A percentile compares a stretch with the other conserved stretches of the same genome.
Conservation (phyloP, 1,139 yeast species). For the Nakaseomyces bracarensis region DNA sequence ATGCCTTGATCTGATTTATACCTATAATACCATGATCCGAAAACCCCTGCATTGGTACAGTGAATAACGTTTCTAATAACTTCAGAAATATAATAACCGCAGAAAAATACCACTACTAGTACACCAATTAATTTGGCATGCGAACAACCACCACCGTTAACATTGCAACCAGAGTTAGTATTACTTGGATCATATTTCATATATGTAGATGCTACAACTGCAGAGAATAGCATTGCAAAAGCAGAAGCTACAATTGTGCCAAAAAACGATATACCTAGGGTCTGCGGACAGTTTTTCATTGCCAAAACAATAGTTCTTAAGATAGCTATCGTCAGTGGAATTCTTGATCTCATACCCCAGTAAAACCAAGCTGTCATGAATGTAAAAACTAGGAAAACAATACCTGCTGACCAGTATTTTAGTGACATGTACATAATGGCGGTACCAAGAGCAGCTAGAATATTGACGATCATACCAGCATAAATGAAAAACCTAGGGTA, state of each 20-base stretch:
- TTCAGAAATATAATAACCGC: slow-evolving; percentile 80
- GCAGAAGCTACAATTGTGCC: slow-evolving; percentile 62
- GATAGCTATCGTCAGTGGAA: slow-evolving; percentile 67
- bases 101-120: slow-evolving; percentile 63
- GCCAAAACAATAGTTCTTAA: slow-evolving; percentile 68
- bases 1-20: slow-evolving; percentile 70
- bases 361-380: slow-evolving; percentile 60
- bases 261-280: slow-evolving; percentile 51
- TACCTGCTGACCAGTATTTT: slow-evolving; percentile 68
- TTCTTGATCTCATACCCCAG: slow-evolving; percentile 64
- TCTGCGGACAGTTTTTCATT: slow-evolving; percentile 61
- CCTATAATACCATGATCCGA: slow-evolving; percentile 86
- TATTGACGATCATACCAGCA: slow-evolving; percentile 59
- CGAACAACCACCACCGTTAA: slow-evolving; percentile 60
- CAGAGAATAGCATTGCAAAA: slow-evolving; percentile 56
- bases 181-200: slow-evolving; percentile 55
- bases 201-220: slow-evolving; percentile 65
- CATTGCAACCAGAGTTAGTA: slow-evolving; percentile 41
- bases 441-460: slow-evolving; percentile 65
- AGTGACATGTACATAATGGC: slow-evolving; percentile 60
- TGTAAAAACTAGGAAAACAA: slow-evolving; percentile 61
- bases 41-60: slow-evolving; percentile 75
- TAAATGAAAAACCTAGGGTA: slow-evolving; percentile 64
- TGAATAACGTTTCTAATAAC: slow-evolving; percentile 80
- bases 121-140: slow-evolving; percentile 59